Conservation (phyloP, 2,329 filamentous ascomycete species). For the Xylaria sp. region DNA sequence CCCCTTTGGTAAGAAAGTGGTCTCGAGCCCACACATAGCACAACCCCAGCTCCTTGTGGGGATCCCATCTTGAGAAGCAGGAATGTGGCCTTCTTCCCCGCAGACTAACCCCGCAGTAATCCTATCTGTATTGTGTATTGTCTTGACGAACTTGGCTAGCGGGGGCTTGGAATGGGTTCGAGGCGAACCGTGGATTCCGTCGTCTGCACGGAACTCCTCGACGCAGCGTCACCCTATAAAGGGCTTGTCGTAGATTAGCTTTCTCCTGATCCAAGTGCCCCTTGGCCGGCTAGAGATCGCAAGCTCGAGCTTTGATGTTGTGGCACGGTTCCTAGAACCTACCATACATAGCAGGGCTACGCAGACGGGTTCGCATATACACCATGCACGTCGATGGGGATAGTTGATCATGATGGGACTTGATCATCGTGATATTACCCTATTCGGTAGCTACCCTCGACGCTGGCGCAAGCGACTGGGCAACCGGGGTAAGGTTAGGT, state of each 20-base stretch:
- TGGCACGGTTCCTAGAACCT: neutral
- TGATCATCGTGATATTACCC: slow-evolving; percentile 7
- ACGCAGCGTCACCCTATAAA: neutral
- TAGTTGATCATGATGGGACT: slow-evolving; percentile 11
- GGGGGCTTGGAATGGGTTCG: neutral
- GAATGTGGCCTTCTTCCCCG: slow-evolving; percentile 14
- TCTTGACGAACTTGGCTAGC: neutral
- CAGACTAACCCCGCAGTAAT: slow-evolving; percentile 18
- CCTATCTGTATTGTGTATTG: neutral
- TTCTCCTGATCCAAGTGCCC: neutral
- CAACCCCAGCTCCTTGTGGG: neutral
- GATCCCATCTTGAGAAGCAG: slow-evolving; percentile 19
- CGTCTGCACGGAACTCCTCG: neutral
- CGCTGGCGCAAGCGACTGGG: slow-evolving; percentile 8
- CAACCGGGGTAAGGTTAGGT: slow-evolving; percentile 14
- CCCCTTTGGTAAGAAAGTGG: neutral
- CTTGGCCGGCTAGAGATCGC: neutral
- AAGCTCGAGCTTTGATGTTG: neutral
- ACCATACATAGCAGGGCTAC: neutral
- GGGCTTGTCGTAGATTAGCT: neutral
- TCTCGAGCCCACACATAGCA: slow-evolving; percentile 1
- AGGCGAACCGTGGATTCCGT: neutral
- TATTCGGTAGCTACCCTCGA: slow-evolving; percentile 24
- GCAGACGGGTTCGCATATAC: neutral
- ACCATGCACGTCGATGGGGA: slow-evolving; percentile 16